Evolutionary conservation across 2,329 filamentous ascomycete species (phyloP).

Genomic region (Pseudogymnoascus sp.): DNA sequence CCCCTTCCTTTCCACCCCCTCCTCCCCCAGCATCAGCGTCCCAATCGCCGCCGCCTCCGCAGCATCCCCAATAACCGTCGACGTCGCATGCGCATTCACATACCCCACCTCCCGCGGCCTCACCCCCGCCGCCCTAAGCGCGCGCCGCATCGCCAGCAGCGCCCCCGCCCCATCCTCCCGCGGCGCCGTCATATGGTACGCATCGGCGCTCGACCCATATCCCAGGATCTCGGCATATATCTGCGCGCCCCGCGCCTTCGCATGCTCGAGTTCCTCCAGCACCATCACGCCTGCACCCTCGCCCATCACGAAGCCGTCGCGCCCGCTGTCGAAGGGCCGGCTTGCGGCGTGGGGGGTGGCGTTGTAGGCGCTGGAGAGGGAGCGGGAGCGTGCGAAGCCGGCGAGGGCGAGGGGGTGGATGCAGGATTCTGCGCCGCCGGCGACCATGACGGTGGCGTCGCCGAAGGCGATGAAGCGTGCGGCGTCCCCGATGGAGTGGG

Average conservation of each 20-base stretch:
- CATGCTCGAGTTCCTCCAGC: slow-evolving; percentile 86
- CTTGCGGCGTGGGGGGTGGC: slow-evolving; percentile 63
- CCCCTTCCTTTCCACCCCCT: slow-evolving; percentile 53
- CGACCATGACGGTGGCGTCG: slow-evolving; percentile 90
- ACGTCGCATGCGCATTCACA: slow-evolving; percentile 92
- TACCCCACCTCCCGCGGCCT: slow-evolving; percentile 72
- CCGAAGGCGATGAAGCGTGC: slow-evolving; percentile 86
- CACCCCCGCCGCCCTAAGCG: slow-evolving; percentile 64
- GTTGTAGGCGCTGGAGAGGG: slow-evolving; percentile 77
- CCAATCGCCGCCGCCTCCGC: slow-evolving; percentile 84
- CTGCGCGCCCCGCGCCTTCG: slow-evolving; percentile 64
- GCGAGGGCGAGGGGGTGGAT: slow-evolving; percentile 91
- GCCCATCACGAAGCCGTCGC: slow-evolving; percentile 83
- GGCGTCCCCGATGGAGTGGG: slow-evolving; percentile 90
- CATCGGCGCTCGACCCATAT: slow-evolving; percentile 86
- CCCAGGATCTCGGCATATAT: slow-evolving; percentile 88
- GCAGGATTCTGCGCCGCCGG: slow-evolving; percentile 91
- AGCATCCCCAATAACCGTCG: slow-evolving; percentile 75
- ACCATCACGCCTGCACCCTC: slow-evolving; percentile 86
- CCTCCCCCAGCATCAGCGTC: slow-evolving; percentile 64
- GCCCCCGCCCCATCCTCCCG: slow-evolving; percentile 76
- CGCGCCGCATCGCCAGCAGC: slow-evolving; percentile 74
- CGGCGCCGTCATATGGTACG: slow-evolving; percentile 89
- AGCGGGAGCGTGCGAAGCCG: slow-evolving; percentile 82
- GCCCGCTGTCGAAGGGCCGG: slow-evolving; percentile 74